Evolutionary conservation across 345 rosid species (phyloP), one percentile per base, ranked within the genome.

Genomic region (Eucalyptus shirleyi): DNA sequence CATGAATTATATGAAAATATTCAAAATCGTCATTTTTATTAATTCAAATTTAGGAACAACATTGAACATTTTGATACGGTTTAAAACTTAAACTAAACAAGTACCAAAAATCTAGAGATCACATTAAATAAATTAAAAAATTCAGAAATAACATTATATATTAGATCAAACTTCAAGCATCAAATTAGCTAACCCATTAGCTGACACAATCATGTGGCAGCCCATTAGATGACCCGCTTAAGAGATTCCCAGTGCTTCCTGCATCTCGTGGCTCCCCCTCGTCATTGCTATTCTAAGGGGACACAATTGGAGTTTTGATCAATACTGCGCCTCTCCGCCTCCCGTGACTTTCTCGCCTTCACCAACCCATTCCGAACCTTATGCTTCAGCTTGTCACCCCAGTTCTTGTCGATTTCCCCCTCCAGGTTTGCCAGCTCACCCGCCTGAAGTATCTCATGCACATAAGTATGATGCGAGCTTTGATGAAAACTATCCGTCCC

Each of bases 231-330:
- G 97, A 98, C 88, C 99, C 98, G 19, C 90, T 97, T 51, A 98
- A 93, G 93, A 95, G 94, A 88, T 95, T 98, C 85, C 94, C 98
- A n/a, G 93, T 95, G 62, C 95, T 95, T 89, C 98, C 99, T 15
- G 90, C 93, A 88, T 90, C 97, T 6, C 96, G 93, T 50, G 94
- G 96, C 87, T 97, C 97, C 83, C 98, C 98, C 49, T 96, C 97
- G 11, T 97, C 97, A 59, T 88, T 93, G 91, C 95, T 99, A 87
- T 96, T 97, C 91, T 92, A 69, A 95, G 99, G 91, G 94, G 95
- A 37, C 99, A 98, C 90, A 96, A 99, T 87, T 98, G 99, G 99
- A 94, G 97, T 93, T 93, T 87, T 47, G 99, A 97, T 94, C 95
- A 37, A 11, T 93, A 86, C 88, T 95, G 94, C 86, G 95, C 93